phyloP scores from a whole-genome alignment of 2,329 filamentous ascomycete species.

The Verticillium longisporum region DNA sequence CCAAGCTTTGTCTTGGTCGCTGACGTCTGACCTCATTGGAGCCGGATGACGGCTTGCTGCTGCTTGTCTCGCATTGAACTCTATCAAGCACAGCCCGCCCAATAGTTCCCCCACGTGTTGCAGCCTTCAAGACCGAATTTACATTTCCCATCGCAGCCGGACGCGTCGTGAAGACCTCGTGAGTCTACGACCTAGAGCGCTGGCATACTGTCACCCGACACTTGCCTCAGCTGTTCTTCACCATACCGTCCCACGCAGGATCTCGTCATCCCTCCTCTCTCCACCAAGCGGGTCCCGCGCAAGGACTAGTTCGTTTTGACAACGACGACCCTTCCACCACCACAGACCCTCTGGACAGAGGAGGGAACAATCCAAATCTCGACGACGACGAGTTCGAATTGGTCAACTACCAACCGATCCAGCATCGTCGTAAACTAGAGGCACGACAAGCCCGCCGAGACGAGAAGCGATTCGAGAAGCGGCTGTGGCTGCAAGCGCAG shows the following conservation, averaged over 20 bases:
- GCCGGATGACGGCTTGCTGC: neutral
- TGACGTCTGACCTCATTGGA: neutral
- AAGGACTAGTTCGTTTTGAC: slow-evolving; percentile 8
- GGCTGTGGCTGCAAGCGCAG: slow-evolving; percentile 61
- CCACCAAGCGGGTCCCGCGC: slow-evolving; percentile 10
- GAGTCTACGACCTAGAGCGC: neutral
- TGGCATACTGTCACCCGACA: slow-evolving; percentile 6
- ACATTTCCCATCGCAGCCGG: neutral
- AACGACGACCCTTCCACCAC: slow-evolving; percentile 5
- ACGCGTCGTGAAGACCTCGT: neutral
- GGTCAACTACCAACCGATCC: slow-evolving; percentile 27
- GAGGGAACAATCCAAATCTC: slow-evolving; percentile 6
- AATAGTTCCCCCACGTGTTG: slow-evolving; percentile 12
- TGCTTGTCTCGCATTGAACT: neutral
- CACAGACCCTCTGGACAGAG: slow-evolving; percentile 10
- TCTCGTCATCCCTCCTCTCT: slow-evolving; percentile 11
- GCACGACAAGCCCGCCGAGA: slow-evolving; percentile 25
- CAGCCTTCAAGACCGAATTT: slow-evolving; percentile 5
- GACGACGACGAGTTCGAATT: slow-evolving; percentile 29
- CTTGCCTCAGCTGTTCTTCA: slow-evolving; percentile 6
- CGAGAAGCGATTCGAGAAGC: slow-evolving; percentile 54
- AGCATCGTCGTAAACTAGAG: slow-evolving; percentile 19
- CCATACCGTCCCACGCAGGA: slow-evolving; percentile 9
- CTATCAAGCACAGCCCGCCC: slow-evolving; percentile 6
- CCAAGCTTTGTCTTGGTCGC: neutral